Conservation (phyloP, 495 filamentous ascomycete species). For the Wilcoxina mikolae region DNA sequence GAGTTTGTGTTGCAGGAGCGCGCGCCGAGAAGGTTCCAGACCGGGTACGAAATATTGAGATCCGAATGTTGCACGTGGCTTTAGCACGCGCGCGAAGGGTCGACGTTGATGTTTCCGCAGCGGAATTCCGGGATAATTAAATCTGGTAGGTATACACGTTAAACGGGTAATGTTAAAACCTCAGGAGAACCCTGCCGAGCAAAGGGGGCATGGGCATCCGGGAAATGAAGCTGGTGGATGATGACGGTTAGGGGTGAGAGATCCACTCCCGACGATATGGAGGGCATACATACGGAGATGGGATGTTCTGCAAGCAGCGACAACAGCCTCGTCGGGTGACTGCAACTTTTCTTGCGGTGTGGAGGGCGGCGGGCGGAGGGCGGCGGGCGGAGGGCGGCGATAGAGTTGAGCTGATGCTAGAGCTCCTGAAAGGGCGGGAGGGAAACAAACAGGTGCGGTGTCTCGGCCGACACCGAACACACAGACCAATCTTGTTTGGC, state of each 20-base stretch:
- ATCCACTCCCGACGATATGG: no score
- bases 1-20: background rate
- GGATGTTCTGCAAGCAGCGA: no score
- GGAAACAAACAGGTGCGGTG: no score
- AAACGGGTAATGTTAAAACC: background rate
- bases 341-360: no score
- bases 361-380: no score
- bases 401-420: no score
- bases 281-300: no score
- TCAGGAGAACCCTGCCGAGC: conserved; percentile 2
- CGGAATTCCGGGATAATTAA: background rate
- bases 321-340: no score
- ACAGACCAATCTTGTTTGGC: no score
- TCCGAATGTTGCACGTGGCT: background rate
- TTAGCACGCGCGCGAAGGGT: background rate
- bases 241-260: background rate
- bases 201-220: background rate
- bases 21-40: background rate
- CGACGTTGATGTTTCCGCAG: background rate
- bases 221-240: background rate
- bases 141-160: background rate
- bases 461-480: no score
- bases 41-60: background rate
- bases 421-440: no score
- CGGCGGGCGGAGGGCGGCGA: no score